phyloP scores from a whole-genome alignment of 495 filamentous ascomycete genomes.

The Chlorociboria aeruginascens region DNA sequence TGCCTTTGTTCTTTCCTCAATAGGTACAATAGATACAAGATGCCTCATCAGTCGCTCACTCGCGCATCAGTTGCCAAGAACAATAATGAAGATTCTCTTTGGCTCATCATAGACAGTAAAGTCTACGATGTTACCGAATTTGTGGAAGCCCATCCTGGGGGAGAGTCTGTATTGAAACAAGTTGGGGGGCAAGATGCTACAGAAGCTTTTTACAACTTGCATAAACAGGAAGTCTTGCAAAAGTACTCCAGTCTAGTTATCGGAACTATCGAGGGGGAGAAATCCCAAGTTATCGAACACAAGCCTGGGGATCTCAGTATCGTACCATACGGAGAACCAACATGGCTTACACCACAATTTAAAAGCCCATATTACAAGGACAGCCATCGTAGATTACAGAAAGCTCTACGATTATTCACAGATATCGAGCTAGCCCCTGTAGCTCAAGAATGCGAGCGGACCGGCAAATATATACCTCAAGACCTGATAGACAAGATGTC shows the following conservation, averaged over 20 bases:
- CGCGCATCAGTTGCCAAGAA: constrained; percentile 71
- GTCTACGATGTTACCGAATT: constrained; percentile 93
- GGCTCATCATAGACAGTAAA: constrained; percentile 80
- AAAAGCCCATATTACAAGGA: constrained; percentile 77
- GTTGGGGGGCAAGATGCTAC: constrained; percentile 80
- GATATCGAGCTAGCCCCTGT: constrained; percentile 61
- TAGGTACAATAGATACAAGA: constrained; percentile 6
- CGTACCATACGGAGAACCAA: constrained; percentile 70
- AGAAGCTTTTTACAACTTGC: constrained; percentile 83
- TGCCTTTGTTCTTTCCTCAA: background rate
- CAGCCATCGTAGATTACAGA: constrained; percentile 57
- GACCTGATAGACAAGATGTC: constrained; percentile 70
- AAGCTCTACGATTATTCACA: constrained; percentile 62
- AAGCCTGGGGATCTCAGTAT: constrained; percentile 55
- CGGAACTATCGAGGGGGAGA: constrained; percentile 63
- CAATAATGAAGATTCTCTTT: constrained; percentile 69
- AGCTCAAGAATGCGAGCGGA: constrained; percentile 65
- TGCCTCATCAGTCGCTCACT: constrained; percentile 38
- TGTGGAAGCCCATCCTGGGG: constrained; percentile 82
- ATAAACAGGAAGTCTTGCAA: constrained; percentile 76
- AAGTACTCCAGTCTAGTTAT: constrained; percentile 69
- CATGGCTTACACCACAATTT: constrained; percentile 71
- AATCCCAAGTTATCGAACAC: constrained; percentile 61
- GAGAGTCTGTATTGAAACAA: constrained; percentile 70
- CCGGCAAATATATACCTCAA: constrained; percentile 64